These are phyloP conservation scores for Trichoderma sp. DNA, from an alignment of 2,329 filamentous ascomycete species.

Conservation along the genomic window DNA sequence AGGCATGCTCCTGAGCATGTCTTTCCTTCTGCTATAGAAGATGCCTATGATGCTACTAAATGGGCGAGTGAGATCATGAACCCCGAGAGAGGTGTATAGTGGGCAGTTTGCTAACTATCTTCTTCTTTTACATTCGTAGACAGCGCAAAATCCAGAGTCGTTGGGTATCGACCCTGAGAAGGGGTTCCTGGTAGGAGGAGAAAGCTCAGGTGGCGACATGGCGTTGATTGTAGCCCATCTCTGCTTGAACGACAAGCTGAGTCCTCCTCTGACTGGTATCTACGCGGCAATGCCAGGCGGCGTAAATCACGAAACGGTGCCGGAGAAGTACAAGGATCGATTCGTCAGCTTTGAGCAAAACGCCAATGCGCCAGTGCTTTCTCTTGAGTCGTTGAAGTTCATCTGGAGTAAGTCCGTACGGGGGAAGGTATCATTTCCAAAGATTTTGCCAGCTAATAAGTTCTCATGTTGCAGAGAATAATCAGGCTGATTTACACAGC, in stretches of 20 bases:
- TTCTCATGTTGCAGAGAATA: slow-evolving; percentile 23
- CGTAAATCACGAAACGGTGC: slow-evolving; percentile 25
- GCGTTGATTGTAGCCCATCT: slow-evolving; percentile 27
- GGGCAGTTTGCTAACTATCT: not conserved
- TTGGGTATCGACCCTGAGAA: slow-evolving; percentile 28
- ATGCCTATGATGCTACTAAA: slow-evolving; percentile 29
- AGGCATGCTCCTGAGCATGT: slow-evolving; percentile 31
- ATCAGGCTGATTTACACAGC: slow-evolving; percentile 27
- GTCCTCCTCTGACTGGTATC: slow-evolving; percentile 29
- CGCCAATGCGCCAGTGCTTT: slow-evolving; percentile 26
- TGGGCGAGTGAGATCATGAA: too few relatives aligned
- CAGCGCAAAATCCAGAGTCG: slow-evolving; percentile 20
- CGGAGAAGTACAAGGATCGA: slow-evolving; percentile 29
- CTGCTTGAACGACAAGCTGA: slow-evolving; percentile 21
- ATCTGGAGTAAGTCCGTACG: slow-evolving; percentile 25
- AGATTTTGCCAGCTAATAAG: not conserved
- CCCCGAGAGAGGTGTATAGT: too few relatives aligned
- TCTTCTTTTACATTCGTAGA: not conserved
- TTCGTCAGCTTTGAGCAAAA: slow-evolving; percentile 32
- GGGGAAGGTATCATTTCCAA: not conserved
- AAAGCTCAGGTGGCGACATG: slow-evolving; percentile 32
- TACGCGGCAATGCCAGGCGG: slow-evolving; percentile 27
- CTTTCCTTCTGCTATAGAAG: slow-evolving; percentile 30
- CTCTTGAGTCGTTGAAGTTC: slow-evolving; percentile 25
- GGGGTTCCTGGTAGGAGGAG: slow-evolving; percentile 29